Base-by-base conservation (phyloP, 352 stramenopile species). In the Globisporangium megalacanthum region DNA sequence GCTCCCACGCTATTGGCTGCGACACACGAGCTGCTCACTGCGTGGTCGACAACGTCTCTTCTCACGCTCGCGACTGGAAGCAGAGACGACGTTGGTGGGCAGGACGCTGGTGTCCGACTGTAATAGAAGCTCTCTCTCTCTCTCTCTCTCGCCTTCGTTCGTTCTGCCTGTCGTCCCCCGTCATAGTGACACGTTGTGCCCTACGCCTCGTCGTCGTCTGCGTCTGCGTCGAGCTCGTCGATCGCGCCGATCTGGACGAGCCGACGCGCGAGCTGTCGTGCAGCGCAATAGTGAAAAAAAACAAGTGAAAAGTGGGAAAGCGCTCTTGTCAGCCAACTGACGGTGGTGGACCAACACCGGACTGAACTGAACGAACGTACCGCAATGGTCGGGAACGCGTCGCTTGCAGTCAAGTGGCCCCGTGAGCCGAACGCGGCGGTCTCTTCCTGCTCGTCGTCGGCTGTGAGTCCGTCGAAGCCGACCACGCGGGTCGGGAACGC, bases 401-500 rank as follows among this genome's bases (percentile, higher is more conserved):
- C 79, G 25, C 63, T 83, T 15, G 70, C 69, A 10, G 72, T 78
- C 17, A 66, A 65, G 58, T 72, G 67, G n/a, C 59, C 54, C 5
- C 75, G 64, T 14, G 64, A 70, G 31, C 75, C 73, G 36, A 83
- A 86, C 1, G 68, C 67, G 0, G 61, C 61, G 13, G 60, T 35
- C 44, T 83, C 68, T 0, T 68, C 65, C 33, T 81, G 68, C 19
- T 77, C 75, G 14, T 98, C 87, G 39, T 85, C 61, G 13, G 81
- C 87, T 22, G 83, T 89, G 14, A 99, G 75, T 50, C 97, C 94
- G 54, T 98, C 90, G 64, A 98, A 98, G 45, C 95, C 96, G 11
- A 91, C 61, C 36, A 98, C 72, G 7, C 83, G 77, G 6, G 95
- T 79, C 48, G 97, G 86, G 61, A 93, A 81, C 8, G 93, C 94